phyloP scores from a whole-genome alignment of 345 rosid genomes.

The Cardamine chenopodiifolia region DNA sequence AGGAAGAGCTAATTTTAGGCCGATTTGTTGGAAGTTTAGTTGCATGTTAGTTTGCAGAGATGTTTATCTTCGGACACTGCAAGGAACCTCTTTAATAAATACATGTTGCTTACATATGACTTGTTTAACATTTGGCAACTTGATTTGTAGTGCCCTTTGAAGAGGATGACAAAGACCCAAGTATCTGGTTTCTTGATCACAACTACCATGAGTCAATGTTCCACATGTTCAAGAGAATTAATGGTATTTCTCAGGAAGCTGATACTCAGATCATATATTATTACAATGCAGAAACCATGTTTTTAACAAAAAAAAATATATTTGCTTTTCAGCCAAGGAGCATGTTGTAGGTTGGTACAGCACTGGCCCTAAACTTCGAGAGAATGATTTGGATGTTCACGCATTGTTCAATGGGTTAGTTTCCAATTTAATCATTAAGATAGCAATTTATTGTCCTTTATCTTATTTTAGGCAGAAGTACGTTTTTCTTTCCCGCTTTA shows the following conservation, averaged over 20 bases:
- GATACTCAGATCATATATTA: background rate
- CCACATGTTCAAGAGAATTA: slow-evolving; percentile 94
- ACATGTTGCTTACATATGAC: slow-evolving; percentile 5
- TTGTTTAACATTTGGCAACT: slow-evolving; percentile 1
- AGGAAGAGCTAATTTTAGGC: background rate
- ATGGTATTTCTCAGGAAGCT: slow-evolving; percentile 48
- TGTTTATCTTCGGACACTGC: background rate
- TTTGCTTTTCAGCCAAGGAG: slow-evolving; percentile 74
- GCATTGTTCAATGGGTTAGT: slow-evolving; percentile 67
- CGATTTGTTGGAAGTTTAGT: slow-evolving; percentile 9
- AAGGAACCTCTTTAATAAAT: background rate
- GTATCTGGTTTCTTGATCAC: slow-evolving; percentile 94
- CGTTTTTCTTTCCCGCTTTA: background rate
- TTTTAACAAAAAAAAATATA: background rate
- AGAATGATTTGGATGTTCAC: slow-evolving; percentile 86
- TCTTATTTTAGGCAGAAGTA: slow-evolving; percentile 10
- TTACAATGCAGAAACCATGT: background rate
- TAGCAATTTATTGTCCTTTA: background rate
- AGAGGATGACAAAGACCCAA: slow-evolving; percentile 82
- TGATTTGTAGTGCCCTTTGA: slow-evolving; percentile 76
- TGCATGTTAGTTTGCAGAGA: background rate
- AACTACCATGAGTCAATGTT: slow-evolving; percentile 88
- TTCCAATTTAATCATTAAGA: background rate
- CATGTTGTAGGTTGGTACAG: slow-evolving; percentile 97
- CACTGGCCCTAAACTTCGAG: slow-evolving; percentile 85